These are phyloP conservation scores for Xylaria flabelliformis DNA, from an alignment of 495 filamentous ascomycete genomes.

Conservation along the genomic window DNA sequence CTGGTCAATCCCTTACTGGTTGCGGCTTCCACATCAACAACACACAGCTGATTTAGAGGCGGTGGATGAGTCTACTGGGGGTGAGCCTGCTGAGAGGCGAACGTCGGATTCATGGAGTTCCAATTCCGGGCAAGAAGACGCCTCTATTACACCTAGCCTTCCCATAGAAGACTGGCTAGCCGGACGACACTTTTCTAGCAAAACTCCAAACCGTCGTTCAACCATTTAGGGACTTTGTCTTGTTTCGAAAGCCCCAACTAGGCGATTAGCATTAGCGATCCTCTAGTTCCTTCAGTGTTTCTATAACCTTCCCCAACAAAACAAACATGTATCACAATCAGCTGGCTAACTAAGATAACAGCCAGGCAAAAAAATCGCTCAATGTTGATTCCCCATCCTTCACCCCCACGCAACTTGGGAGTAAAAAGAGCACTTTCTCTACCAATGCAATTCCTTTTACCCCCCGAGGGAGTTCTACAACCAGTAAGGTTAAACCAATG, in stretches of 20 bases:
- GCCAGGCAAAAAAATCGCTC: slow-evolving; percentile 73
- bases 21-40: not conserved
- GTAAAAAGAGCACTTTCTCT: slow-evolving; percentile 73
- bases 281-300: not conserved
- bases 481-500: slow-evolving; percentile 35
- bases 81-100: no score
- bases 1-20: no score
- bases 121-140: no score
- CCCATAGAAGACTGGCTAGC: no score
- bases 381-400: slow-evolving; percentile 98
- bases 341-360: slow-evolving; percentile 17
- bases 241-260: not conserved
- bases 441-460: slow-evolving; percentile 93
- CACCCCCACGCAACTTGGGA: slow-evolving; percentile 65
- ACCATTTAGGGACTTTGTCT: not conserved
- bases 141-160: no score
- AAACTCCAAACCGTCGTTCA: not conserved
- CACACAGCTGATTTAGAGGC: not conserved
- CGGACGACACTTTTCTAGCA: not conserved
- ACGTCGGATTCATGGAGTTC: no score
- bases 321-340: not conserved
- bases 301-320: not conserved
- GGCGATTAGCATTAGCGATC: not conserved
- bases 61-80: no score
- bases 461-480: slow-evolving; percentile 56